Evolutionary conservation across 164 flowering plant genomes (phyloP).

Genomic region (Aristolochia contorta): DNA sequence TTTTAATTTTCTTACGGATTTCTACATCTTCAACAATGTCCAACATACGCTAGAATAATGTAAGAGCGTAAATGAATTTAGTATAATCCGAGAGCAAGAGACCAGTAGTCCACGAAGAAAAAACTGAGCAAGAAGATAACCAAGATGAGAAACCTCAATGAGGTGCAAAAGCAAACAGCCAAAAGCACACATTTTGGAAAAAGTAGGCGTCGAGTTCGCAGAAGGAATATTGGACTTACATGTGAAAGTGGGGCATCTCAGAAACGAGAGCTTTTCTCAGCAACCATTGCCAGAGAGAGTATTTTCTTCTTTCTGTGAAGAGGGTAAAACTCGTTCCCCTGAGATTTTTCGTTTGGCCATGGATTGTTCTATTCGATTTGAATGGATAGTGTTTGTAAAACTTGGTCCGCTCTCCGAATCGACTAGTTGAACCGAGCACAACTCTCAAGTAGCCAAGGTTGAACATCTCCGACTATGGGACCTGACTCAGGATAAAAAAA

Average conservation of each 20-base stretch:
- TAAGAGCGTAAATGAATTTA: not conserved
- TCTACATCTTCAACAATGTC: not conserved
- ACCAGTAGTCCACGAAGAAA: not conserved
- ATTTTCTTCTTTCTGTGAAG: too few species aligned
- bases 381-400: too few species aligned
- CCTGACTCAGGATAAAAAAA: too few species aligned
- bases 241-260: constrained; percentile 7
- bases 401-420: too few species aligned
- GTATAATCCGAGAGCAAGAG: too few species aligned
- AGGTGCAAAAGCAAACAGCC: not conserved
- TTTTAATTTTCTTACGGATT: not conserved
- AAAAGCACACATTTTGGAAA: not conserved
- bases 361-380: too few species aligned
- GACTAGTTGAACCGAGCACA: too few species aligned
- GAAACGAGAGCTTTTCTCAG: not conserved
- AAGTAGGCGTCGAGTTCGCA: not conserved
- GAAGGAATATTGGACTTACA: constrained; percentile 1
- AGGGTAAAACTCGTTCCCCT: too few species aligned
- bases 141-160: not conserved
- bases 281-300: not conserved
- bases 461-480: too few species aligned
- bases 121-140: not conserved
- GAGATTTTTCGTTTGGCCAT: too few species aligned
- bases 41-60: not conserved
- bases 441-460: too few species aligned